Evolutionary conservation across 805 yeast genomes (phyloP), one percentile per base, ranked within the genome.

Genomic region (Candida chauliodis): DNA sequence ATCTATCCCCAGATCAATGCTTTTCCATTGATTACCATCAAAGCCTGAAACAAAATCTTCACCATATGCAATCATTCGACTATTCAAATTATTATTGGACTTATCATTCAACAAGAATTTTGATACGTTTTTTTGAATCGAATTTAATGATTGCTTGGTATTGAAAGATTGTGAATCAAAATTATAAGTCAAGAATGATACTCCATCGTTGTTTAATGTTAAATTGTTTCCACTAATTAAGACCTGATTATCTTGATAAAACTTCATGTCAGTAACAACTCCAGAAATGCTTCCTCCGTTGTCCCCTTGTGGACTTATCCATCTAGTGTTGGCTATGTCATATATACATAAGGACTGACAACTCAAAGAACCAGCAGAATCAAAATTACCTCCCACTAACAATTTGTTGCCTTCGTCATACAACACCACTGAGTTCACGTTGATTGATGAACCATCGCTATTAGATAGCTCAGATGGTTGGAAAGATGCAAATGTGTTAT

Each of bases 361-460:
- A 18, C 61, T 57, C 22, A 73, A 59, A 4, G 76, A 62, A 0
- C 83, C 81, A 2, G 84, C 80, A 15, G 66, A 55, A 15, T 69
- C 72, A 53, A 85, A 88, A 30, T 73, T 67, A 17, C 97, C 96
- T 27, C 84, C 95, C 9, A 85, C 85, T 21, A 81, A 66, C 19
- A 88, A 59, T 36, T 53, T 48, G n/a, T 52, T 46, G 5, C 48
- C 53, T 18, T 52, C 49, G 30, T 63, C 69, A 41, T 59, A 58
- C 24, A 56, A 52, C 4, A 55, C 70, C 38, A 69, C 49, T 4
- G 69, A 48, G 39, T 61, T 66, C n/a, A 69, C 60, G 8, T 44
- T 32, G 15, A 66, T 56, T 1, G 76, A 56, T 10, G 66, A 65
- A 6, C 55, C 51, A n/a, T 64, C 60, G 4, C 63, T 59, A 8